phyloP scores from a whole-genome alignment of 345 rosid species.

The Salix koriyanagi region DNA sequence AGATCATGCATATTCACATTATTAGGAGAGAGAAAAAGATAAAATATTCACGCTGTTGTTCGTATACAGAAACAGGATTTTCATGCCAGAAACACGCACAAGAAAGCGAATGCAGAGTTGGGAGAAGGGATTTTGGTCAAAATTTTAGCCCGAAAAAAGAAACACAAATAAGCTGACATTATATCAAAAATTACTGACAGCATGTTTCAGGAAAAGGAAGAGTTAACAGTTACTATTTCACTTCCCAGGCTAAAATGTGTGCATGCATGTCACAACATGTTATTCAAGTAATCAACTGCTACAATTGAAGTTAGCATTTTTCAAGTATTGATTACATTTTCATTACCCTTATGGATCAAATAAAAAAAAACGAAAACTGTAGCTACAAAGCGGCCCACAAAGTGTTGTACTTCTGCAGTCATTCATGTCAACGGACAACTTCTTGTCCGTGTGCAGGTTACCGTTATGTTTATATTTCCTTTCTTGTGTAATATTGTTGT shows the following conservation, averaged over 20 bases:
- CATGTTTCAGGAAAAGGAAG: not conserved
- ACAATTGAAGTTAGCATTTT: not conserved
- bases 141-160: not conserved
- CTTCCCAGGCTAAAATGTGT: not conserved
- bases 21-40: not conserved
- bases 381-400: no score
- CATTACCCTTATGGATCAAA: not conserved
- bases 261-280: not conserved
- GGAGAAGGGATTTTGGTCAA: no score
- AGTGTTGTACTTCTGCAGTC: no score
- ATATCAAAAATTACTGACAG: not conserved
- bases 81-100: not conserved
- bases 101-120: no score
- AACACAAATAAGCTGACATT: no score
- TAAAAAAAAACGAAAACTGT: no score
- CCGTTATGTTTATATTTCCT: no score
- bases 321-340: not conserved
- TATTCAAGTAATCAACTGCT: not conserved
- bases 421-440: no score
- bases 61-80: constrained; percentile 1
- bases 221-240: not conserved
- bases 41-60: not conserved
- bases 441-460: no score
- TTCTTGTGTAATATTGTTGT: no score
- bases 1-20: not conserved